Evolutionary conservation across 148 eudicot genomes (phyloP).

Genomic region (Rhododendron griersonianum): DNA sequence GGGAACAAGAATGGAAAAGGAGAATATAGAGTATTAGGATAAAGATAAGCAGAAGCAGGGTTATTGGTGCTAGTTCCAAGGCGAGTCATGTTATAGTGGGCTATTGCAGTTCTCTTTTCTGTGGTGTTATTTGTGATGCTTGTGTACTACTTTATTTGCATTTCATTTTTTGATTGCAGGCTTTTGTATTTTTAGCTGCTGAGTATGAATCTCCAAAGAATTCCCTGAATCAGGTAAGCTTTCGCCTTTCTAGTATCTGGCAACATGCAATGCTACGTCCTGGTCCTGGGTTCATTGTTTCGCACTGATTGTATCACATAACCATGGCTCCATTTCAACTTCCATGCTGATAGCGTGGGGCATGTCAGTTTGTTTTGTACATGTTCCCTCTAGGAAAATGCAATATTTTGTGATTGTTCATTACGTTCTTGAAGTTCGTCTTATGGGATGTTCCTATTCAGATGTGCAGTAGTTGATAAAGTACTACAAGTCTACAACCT

Average conservation of each 20-base stretch:
- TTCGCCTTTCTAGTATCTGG: background rate
- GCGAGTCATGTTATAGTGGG: background rate
- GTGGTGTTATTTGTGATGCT: background rate
- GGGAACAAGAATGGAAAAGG: background rate
- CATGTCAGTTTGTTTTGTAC: background rate
- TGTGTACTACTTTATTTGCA: background rate
- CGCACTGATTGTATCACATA: background rate
- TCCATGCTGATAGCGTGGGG: background rate
- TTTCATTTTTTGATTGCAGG: slow-evolving; percentile 41
- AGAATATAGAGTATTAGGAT: background rate
- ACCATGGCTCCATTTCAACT: background rate
- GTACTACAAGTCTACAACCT: too few species aligned
- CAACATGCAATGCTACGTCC: background rate
- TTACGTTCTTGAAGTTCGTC: background rate
- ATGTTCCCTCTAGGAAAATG: background rate
- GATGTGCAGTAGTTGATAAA: too few species aligned
- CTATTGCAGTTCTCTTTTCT: background rate
- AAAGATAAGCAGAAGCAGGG: background rate
- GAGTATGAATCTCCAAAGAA: slow-evolving; percentile 81
- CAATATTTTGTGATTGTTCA: background rate
- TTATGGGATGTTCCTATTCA: too few species aligned
- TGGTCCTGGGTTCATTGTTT: background rate
- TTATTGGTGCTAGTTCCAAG: background rate
- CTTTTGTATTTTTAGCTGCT: slow-evolving; percentile 89
- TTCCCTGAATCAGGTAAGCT: slow-evolving; percentile 71